Evolutionary conservation across 2,329 filamentous ascomycete genomes (phyloP), one percentile per base, ranked within the genome.

Genomic region (Cladophialophora chaetospira): DNA sequence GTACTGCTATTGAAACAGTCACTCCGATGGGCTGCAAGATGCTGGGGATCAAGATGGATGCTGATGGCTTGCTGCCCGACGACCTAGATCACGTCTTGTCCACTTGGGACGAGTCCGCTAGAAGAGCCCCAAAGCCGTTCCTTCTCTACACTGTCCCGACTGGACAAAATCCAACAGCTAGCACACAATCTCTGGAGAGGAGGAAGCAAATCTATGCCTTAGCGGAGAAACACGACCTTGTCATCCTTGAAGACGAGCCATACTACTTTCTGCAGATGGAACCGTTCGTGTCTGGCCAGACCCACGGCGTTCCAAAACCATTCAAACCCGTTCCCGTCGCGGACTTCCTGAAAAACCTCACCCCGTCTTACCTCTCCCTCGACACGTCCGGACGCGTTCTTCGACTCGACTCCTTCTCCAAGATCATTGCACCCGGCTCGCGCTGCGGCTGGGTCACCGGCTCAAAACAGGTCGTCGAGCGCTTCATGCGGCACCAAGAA

Each of bases 211-310:
- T 96, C 43, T 96, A 96, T 73, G 78, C 78, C 31, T 81, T 96
- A 11, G 88, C 87, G 28, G 87, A 88, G 70, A 91, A 90, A 75
- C 90, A 96, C 72, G 89, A 96, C 69, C 68, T 96, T 36, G 88
- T 84, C 75, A 92, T 97, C 69, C 77, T 96, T 65, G 92, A 97
- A 75, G 92, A 96, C 70, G 92, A 96, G 71, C 92, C 92, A 1
- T 96, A 96, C 76, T 96, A 95, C 75, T 96, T 93, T 76, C 79
- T 96, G 31, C 92, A 96, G 69, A 86, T 87, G 83, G 84, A 89
- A 65, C 84, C 87, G 0, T 93, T 91, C 73, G 80, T 80, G 1
- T 58, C 57, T 80, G 11, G 74, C 78, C 28, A 51, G 6, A 58
- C 53, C 13, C 62, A 64, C 53, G 21, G 28, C 72, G 79, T 62